phyloP scores from a whole-genome alignment of 768 basidiomycete species.

The Termitomyces sp. region DNA sequence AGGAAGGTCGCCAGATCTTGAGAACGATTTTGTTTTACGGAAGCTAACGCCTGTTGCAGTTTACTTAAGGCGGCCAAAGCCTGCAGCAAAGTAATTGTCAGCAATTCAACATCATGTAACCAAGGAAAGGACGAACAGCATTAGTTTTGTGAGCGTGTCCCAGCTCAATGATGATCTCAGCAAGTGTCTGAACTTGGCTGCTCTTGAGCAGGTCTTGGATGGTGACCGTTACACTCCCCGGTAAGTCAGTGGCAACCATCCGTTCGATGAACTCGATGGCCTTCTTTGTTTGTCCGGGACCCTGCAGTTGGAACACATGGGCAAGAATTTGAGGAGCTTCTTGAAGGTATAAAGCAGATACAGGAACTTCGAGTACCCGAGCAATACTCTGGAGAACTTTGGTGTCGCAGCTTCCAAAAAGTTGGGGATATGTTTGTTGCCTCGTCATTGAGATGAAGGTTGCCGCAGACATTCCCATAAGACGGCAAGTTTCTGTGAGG shows the following conservation, averaged over 20 bases:
- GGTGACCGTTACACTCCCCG: slow-evolving; percentile 33
- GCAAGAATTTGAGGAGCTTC: slow-evolving; percentile 61
- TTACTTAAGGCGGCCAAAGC: slow-evolving; percentile 35
- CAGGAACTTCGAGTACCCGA: slow-evolving; percentile 40
- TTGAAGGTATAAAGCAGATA: slow-evolving; percentile 52
- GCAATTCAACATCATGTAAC: not conserved
- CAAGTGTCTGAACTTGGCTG: slow-evolving; percentile 66
- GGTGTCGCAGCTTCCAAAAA: slow-evolving; percentile 62
- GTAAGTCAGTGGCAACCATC: slow-evolving; percentile 47
- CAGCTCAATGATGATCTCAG: slow-evolving; percentile 71
- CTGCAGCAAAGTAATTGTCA: slow-evolving; percentile 18
- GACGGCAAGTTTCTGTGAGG: slow-evolving; percentile 64
- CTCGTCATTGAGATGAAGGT: slow-evolving; percentile 68
- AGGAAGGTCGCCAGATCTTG: slow-evolving; percentile 58
- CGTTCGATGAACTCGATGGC: slow-evolving; percentile 61
- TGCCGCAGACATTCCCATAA: slow-evolving; percentile 52
- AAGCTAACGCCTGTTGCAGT: slow-evolving; percentile 43
- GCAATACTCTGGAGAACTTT: slow-evolving; percentile 63
- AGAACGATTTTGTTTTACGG: slow-evolving; percentile 21
- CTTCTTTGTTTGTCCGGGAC: slow-evolving; percentile 51
- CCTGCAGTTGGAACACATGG: slow-evolving; percentile 59
- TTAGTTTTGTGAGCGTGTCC: slow-evolving; percentile 62
- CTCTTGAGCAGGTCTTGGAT: slow-evolving; percentile 59
- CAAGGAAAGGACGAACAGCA: slow-evolving; percentile 36
- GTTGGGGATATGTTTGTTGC: slow-evolving; percentile 59